Conservation (phyloP, 345 rosid genomes). For the Salix arbutifolia region DNA sequence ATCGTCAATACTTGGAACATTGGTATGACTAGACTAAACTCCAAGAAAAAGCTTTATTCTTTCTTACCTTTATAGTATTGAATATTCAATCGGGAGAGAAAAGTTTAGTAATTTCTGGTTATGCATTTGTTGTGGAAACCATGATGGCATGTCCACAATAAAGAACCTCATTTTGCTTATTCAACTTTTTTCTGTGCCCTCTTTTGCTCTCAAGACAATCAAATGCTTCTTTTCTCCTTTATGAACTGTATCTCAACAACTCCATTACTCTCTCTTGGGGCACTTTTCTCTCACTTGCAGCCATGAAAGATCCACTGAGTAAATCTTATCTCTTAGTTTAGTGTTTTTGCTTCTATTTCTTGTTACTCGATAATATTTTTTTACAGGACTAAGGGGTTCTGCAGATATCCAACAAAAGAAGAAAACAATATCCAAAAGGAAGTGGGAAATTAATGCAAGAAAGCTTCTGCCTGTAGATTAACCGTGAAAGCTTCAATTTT, state of each 20-base stretch:
- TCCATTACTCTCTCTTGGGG: slow-evolving; percentile 9
- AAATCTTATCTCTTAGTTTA: not conserved
- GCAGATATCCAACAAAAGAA: not conserved
- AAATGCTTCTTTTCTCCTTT: not conserved
- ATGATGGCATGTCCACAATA: slow-evolving; percentile 27
- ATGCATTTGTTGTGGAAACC: slow-evolving; percentile 7
- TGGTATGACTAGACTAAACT: not conserved
- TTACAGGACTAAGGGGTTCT: not conserved
- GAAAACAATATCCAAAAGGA: too few species aligned
- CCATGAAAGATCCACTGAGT: slow-evolving; percentile 15
- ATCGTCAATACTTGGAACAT: not conserved
- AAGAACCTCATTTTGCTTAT: slow-evolving; percentile 7
- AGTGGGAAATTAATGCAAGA: too few species aligned
- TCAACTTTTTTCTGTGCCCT: not conserved
- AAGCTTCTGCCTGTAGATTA: too few species aligned
- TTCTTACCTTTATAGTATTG: not conserved
- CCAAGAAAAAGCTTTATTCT: not conserved
- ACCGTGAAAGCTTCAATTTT: too few species aligned
- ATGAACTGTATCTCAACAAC: too few species aligned
- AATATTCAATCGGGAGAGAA: not conserved
- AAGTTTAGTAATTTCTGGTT: not conserved
- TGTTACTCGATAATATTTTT: not conserved
- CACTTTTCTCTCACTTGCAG: not conserved
- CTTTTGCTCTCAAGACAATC: not conserved
- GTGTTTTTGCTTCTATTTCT: not conserved